Evolutionary conservation across 805 yeast species (phyloP).

Genomic region (Saccharomycopsis olivae): DNA sequence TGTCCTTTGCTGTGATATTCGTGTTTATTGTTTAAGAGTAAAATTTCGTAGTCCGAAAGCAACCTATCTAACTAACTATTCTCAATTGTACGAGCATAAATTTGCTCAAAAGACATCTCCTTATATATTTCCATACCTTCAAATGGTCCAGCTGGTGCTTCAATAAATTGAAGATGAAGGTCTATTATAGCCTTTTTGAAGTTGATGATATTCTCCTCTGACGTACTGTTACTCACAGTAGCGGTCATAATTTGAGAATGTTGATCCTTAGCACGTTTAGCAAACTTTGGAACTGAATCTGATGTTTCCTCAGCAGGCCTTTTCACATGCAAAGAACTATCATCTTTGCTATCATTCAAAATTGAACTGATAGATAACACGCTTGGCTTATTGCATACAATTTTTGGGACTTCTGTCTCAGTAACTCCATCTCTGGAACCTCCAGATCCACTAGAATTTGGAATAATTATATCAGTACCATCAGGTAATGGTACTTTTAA

Average conservation of each 20-base stretch:
- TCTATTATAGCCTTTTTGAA: constrained; percentile 7
- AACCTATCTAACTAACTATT: no score
- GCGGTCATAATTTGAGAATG: not conserved
- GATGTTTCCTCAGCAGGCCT: not conserved
- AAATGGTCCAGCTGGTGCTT: constrained; percentile 9
- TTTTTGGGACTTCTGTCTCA: not conserved
- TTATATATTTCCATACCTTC: constrained; percentile 2
- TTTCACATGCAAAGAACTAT: not conserved
- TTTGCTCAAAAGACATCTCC: constrained; percentile 13
- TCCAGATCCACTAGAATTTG: no score
- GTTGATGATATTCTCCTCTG: constrained; percentile 1
- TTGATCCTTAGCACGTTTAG: not conserved
- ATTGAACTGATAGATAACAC: not conserved
- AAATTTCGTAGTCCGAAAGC: no score
- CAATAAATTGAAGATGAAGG: constrained; percentile 11
- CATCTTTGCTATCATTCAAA: not conserved
- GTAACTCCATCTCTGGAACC: not conserved
- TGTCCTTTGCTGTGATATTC: no score
- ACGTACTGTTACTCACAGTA: no score
- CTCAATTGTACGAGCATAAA: constrained; percentile 3
- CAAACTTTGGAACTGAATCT: not conserved
- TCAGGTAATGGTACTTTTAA: not conserved
- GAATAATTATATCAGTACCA: no score
- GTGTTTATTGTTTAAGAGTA: no score
- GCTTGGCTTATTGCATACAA: not conserved